phyloP scores from a whole-genome alignment of 2,329 filamentous ascomycete species.

The Xylariales sp. region DNA sequence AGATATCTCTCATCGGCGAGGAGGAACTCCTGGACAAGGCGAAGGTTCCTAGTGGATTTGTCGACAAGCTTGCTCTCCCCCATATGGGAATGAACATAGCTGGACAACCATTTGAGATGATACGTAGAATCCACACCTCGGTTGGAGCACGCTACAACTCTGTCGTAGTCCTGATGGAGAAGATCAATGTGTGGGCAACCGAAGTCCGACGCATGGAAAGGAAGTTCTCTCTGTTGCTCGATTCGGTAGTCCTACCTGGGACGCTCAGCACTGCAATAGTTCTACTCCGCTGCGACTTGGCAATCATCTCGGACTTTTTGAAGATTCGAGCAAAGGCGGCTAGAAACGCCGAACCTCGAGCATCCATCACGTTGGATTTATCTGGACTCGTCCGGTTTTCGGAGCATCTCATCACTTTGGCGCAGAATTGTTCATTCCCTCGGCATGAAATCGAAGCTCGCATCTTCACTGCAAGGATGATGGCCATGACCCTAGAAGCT shows the following conservation, averaged over 20 bases:
- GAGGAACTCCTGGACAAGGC: too few species aligned
- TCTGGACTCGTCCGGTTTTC: slow-evolving; percentile 27
- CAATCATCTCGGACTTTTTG: neutral
- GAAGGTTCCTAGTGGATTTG: too few species aligned
- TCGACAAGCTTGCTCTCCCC: too few species aligned
- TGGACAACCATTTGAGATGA: slow-evolving; percentile 11
- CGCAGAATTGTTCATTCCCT: slow-evolving; percentile 25
- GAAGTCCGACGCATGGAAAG: slow-evolving; percentile 40
- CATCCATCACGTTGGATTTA: neutral
- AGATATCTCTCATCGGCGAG: too few species aligned
- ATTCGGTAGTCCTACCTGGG: too few species aligned
- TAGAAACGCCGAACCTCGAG: slow-evolving; percentile 29
- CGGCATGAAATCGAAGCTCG: slow-evolving; percentile 42
- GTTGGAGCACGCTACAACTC: slow-evolving; percentile 16
- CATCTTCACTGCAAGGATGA: slow-evolving; percentile 42
- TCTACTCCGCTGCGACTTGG: neutral
- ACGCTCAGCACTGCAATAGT: too few species aligned
- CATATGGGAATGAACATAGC: too few species aligned
- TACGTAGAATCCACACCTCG: slow-evolving; percentile 12
- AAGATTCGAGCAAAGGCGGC: neutral
- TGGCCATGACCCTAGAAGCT: slow-evolving; percentile 31
- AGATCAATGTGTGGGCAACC: slow-evolving; percentile 13
- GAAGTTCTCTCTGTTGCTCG: slow-evolving; percentile 13
- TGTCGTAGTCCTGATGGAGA: slow-evolving; percentile 15
- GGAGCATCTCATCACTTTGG: slow-evolving; percentile 29